A percentile compares a stretch with the other conserved stretches of the same genome.
phyloP scores from a whole-genome alignment of 2,329 filamentous ascomycete species.

The Parastagonospora avenae region DNA sequence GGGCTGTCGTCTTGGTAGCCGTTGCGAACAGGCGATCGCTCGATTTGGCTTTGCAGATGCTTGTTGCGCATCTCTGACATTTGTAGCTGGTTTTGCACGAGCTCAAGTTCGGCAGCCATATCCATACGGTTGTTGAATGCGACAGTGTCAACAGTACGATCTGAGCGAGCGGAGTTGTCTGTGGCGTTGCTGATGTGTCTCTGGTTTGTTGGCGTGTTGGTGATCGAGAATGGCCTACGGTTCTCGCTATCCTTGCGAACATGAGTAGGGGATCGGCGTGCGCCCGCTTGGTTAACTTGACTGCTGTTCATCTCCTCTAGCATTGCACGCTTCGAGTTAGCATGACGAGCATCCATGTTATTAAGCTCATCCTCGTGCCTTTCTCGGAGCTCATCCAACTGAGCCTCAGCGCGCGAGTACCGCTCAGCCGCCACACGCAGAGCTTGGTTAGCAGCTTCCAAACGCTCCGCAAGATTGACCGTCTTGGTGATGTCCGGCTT shows the following conservation, averaged over 20 bases:
- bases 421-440: conserved; percentile 82
- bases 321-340: conserved; percentile 71
- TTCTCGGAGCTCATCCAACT: conserved; percentile 77
- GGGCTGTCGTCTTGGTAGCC: conserved; percentile 74
- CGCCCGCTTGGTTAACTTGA: conserved; percentile 63
- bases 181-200: conserved; percentile 69
- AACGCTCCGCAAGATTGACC: conserved; percentile 80
- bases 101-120: conserved; percentile 85
- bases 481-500: conserved; percentile 70
- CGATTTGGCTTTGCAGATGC: conserved; percentile 86
- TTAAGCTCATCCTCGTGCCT: conserved; percentile 73
- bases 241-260: conserved; percentile 65
- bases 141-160: conserved; percentile 81
- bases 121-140: conserved; percentile 90
- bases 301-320: conserved; percentile 89
- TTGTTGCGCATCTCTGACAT: conserved; percentile 94
- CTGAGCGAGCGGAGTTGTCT: conserved; percentile 80
- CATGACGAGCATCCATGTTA: conserved; percentile 65
- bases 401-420: conserved; percentile 79
- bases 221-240: conserved; percentile 70
- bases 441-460: conserved; percentile 88
- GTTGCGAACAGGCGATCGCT: conserved; percentile 69
- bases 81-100: conserved; percentile 92
- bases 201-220: conserved; percentile 75
- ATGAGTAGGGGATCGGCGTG: conserved; percentile 71